A percentile compares a stretch with the other conserved stretches of the same genome.
phyloP scores from a whole-genome alignment of 2,329 filamentous ascomycete species.

The Saccharata proteae region DNA sequence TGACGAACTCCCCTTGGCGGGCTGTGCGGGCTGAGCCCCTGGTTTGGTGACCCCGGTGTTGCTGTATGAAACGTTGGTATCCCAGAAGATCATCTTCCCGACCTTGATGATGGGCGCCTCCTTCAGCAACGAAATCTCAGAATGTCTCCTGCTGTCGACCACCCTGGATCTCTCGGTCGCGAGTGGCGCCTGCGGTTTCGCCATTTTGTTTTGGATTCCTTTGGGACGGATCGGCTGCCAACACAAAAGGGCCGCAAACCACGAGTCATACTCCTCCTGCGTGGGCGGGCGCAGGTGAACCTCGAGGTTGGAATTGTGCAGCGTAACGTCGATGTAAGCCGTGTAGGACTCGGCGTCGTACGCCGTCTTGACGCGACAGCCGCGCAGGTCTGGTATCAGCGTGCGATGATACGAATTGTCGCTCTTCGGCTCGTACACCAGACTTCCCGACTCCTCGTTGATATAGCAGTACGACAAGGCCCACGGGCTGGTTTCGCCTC shows the following conservation, averaged over 20 bases:
- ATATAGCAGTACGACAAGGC: conserved; percentile 62
- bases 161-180: conserved; percentile 19
- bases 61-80: conserved; percentile 48
- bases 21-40: background rate
- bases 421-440: conserved; percentile 63
- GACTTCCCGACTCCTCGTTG: conserved; percentile 59
- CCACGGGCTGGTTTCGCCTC: conserved; percentile 51
- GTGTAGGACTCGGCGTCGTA: conserved; percentile 36
- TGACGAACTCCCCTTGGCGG: conserved; percentile 12
- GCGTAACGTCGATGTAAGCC: conserved; percentile 39
- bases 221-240: conserved; percentile 65
- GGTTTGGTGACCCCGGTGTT: conserved; percentile 20
- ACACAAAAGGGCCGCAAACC: conserved; percentile 68
- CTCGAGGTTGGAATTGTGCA: conserved; percentile 44
- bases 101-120: conserved; percentile 87
- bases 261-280: conserved; percentile 58
- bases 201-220: conserved; percentile 41
- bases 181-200: conserved; percentile 34
- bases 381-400: conserved; percentile 61
- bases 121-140: conserved; percentile 44
- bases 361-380: conserved; percentile 52
- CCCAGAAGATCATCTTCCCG: conserved; percentile 60
- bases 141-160: conserved; percentile 33
- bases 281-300: conserved; percentile 53
- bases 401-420: conserved; percentile 52